phyloP scores from a whole-genome alignment of 2,329 filamentous ascomycete species.

The Cladobotryum mycophilum region DNA sequence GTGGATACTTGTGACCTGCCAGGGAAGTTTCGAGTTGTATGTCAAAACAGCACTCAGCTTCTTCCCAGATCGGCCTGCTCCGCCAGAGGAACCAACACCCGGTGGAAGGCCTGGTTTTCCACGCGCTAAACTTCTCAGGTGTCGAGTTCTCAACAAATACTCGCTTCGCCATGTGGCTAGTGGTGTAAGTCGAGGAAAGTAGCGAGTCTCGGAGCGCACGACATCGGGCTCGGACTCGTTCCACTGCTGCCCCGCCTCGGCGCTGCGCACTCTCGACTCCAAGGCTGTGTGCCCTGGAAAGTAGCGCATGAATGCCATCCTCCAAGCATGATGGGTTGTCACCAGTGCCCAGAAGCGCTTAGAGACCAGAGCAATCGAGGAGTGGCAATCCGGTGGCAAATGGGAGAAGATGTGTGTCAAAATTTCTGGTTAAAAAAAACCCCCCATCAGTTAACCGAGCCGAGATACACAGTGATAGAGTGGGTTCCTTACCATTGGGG shows the following conservation, averaged over 20 bases:
- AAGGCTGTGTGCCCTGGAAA: conserved; percentile 65
- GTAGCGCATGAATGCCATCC: conserved; percentile 82
- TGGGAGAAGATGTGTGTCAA: conserved; percentile 88
- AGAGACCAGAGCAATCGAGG: conserved; percentile 77
- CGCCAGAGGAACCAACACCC: conserved; percentile 44
- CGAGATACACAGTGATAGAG: background rate
- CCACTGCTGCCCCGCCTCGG: conserved; percentile 31
- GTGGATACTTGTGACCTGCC: conserved; percentile 72
- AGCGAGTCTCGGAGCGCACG: conserved; percentile 65
- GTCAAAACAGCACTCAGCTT: conserved; percentile 70
- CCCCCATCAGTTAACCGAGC: conserved; percentile 11
- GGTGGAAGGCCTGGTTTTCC: conserved; percentile 66
- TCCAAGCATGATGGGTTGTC: conserved; percentile 89
- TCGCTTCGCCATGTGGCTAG: conserved; percentile 94
- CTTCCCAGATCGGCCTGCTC: conserved; percentile 49
- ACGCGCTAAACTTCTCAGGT: conserved; percentile 72
- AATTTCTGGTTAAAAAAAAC: conserved; percentile 59
- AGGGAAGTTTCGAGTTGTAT: conserved; percentile 78
- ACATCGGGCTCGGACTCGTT: conserved; percentile 44
- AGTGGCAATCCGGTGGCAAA: conserved; percentile 76
- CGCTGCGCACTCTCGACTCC: conserved; percentile 25
- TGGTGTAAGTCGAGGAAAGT: conserved; percentile 75
- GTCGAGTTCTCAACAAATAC: conserved; percentile 79
- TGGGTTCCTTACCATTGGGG: conserved; percentile 68
- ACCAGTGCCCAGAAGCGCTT: conserved; percentile 81